Evolutionary conservation across 306 rosid species (phyloP).

Genomic region (Medicago arabica): DNA sequence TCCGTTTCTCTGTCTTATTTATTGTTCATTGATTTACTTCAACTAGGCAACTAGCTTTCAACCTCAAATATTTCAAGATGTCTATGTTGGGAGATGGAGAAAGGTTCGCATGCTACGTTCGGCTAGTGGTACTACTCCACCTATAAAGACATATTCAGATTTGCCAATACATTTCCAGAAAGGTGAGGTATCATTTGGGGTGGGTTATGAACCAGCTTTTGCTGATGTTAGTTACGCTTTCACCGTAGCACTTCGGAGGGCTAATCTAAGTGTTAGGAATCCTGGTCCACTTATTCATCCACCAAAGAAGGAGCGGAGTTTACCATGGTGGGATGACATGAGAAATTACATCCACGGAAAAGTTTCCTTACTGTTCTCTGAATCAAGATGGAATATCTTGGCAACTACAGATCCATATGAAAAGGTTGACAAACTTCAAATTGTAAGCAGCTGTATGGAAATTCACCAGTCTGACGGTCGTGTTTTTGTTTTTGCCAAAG

Average conservation of each 20-base stretch:
- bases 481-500: conserved; percentile 70
- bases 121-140: conserved; percentile 97
- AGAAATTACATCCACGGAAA: conserved; percentile 96
- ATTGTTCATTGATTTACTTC: conserved; percentile 41
- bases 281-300: conserved; percentile 63
- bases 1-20: conserved; percentile 42
- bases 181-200: conserved; percentile 88
- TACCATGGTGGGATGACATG: conserved; percentile 99
- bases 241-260: conserved; percentile 96
- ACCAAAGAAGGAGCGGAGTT: conserved; percentile 87
- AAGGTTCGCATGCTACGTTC: conserved; percentile 95
- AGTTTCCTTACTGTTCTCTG: conserved; percentile 68
- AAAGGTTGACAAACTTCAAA: conserved; percentile 88
- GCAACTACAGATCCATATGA: conserved; percentile 96
- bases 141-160: conserved; percentile 83
- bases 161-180: conserved; percentile 83
- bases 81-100: conserved; percentile 92
- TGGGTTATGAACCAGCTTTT: conserved; percentile 92
- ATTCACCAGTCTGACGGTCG: conserved; percentile 91
- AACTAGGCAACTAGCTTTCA: conserved; percentile 94
- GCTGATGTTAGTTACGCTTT: conserved; percentile 96
- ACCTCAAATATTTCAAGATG: conserved; percentile 90
- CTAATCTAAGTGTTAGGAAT: conserved; percentile 77
- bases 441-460: conserved; percentile 71
- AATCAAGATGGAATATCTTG: conserved; percentile 79